Evolutionary conservation across 805 yeast species (phyloP), one percentile per base, ranked within the genome.

Genomic region (Wickerhamiella cacticola): DNA sequence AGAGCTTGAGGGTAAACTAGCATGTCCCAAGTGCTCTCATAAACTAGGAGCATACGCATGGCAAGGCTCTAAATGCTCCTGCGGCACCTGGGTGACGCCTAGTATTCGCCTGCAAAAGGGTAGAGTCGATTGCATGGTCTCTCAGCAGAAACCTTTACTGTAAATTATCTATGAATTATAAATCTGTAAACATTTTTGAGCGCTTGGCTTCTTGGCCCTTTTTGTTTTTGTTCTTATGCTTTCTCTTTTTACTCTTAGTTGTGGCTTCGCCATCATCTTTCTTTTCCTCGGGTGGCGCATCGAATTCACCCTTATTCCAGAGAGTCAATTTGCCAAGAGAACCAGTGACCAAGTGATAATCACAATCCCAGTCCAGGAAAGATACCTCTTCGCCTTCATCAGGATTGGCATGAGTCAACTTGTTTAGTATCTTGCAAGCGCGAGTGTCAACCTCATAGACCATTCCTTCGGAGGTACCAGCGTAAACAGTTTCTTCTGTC

Each of bases 61-160:
- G 98, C 83, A 80, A 58, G 98, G 98, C 0, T 78, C 89, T 1
- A 69, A 94, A 56, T 92, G 98, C 63, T 78, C 92, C 50, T 92
- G 98, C 63, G 96, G 96, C 2, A 78, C 76, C 56, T 92, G 98
- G 98, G 80, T 89, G 71, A 74, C 85, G 8, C 98, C 98, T 0
- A 94, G 94, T 1, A 73, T 92, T 51, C 85, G 83, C 61, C 63
- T 92, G 48, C 87, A 80, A 62, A 69, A 79, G 24, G 81, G 87
- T 5, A 83, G 84, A 61, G 89, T 85, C 4, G 96, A 89, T 60
- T 76, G 76, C 51, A 69, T 78, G 57, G 47, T 50, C 28, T 35
- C 31, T 19, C 31, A 35, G 44, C 41, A 38, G 24, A 49, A 49
- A 26, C 49, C 52, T 12, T 18, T 31, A 19, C 24, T 49, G 19